phyloP scores from a whole-genome alignment of 192 early-diverging fungal genomes.

The Funneliformis mosseae region DNA sequence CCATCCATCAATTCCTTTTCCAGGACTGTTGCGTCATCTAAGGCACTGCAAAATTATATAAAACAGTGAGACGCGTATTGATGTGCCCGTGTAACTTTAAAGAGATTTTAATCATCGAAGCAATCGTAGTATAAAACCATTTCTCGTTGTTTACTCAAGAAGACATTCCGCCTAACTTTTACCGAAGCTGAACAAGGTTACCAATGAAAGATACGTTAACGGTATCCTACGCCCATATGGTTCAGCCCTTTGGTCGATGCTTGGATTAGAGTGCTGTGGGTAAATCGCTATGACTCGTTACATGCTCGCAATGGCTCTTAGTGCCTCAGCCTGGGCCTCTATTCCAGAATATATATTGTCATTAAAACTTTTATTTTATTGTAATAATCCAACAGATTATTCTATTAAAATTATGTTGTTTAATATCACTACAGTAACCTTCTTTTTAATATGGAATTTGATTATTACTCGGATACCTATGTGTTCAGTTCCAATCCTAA shows the following conservation, averaged over 20 bases:
- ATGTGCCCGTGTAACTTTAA: no score
- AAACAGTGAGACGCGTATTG: no score
- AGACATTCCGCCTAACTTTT: no score
- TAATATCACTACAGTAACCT: constrained; percentile 20
- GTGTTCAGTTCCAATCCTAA: constrained; percentile 1
- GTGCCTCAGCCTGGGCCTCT: constrained; percentile 26
- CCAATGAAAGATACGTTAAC: not conserved
- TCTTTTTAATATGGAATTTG: not conserved
- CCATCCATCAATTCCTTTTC: no score
- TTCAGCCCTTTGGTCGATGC: constrained; percentile 22
- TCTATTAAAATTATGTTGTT: constrained; percentile 29
- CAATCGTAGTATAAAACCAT: no score
- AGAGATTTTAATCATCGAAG: no score
- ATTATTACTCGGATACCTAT: constrained; percentile 10
- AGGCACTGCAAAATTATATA: no score
- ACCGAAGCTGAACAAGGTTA: no score
- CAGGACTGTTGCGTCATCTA: no score
- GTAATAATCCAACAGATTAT: constrained; percentile 24
- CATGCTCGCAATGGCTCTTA: constrained; percentile 28
- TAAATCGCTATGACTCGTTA: constrained; percentile 35
- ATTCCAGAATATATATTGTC: constrained; percentile 33
- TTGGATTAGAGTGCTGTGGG: constrained; percentile 29
- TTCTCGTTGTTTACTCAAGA: no score
- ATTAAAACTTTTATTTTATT: constrained; percentile 27
- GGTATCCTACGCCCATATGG: constrained; percentile 30